Percentiles rank a stretch among this genome's conserved stretches.
These are phyloP conservation scores for Furcasterigmium furcatum DNA, from an alignment of 2,329 filamentous ascomycete genomes.

Conservation along the genomic window DNA sequence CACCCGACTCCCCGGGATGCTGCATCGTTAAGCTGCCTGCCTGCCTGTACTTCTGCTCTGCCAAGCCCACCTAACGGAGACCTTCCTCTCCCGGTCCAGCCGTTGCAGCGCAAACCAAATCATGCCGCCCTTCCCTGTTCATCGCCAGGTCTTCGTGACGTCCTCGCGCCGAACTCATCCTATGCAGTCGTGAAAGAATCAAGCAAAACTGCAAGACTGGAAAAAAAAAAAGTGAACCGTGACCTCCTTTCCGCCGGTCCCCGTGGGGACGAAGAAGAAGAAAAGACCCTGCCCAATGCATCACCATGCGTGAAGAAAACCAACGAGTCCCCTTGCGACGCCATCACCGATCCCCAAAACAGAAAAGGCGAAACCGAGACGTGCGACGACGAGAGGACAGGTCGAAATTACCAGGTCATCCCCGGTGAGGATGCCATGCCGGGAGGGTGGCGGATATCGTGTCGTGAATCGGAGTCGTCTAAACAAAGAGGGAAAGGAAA, in stretches of 20 bases:
- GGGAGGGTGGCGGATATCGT: constrained; percentile 5
- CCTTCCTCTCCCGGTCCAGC: not conserved
- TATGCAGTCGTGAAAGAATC: not conserved
- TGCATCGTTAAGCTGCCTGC: not conserved
- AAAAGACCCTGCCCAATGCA: constrained; percentile 12
- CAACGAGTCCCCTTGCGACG: not conserved
- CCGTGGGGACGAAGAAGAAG: constrained; percentile 9
- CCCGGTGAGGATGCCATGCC: constrained; percentile 4
- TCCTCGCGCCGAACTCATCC: too few species aligned
- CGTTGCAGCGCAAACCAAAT: not conserved
- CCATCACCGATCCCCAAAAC: constrained; percentile 1
- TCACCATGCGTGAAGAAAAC: constrained; percentile 9
- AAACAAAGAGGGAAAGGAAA: constrained; percentile 10
- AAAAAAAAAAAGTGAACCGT: constrained; percentile 3
- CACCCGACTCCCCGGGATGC: not conserved
- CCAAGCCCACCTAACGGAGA: too few species aligned
- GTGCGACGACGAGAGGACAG: constrained; percentile 5
- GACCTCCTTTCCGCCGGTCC: constrained; percentile 1
- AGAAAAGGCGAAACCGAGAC: constrained; percentile 2
- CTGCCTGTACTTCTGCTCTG: too few species aligned
- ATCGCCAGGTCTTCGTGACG: not conserved
- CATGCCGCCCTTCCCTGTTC: not conserved
- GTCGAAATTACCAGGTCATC: constrained; percentile 6
- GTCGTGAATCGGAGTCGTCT: constrained; percentile 10
- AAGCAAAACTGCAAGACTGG: constrained; percentile 2